These are phyloP conservation scores for Sporothrix humicola DNA, from an alignment of 2,329 filamentous ascomycete species.

Conservation along the genomic window DNA sequence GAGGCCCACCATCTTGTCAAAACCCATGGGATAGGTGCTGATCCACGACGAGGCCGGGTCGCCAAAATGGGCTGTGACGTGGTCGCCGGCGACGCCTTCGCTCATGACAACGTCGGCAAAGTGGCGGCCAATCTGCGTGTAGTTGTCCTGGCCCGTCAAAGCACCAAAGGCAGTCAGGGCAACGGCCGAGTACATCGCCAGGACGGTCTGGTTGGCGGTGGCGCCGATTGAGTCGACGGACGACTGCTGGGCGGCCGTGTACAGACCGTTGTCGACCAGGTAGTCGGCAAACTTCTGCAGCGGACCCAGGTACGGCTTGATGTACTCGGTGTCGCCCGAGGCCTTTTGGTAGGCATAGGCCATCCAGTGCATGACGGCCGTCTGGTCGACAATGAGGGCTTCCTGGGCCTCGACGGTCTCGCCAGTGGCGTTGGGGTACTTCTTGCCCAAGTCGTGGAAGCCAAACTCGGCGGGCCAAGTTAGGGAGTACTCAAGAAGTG, in stretches of 20 bases:
- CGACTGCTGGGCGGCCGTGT: constrained; percentile 29
- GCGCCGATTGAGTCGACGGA: constrained; percentile 29
- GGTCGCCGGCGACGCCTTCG: constrained; percentile 18
- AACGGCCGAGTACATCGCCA: constrained; percentile 32
- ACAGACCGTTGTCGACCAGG: constrained; percentile 27
- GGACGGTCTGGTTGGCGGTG: constrained; percentile 32
- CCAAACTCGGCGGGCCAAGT: constrained; percentile 27
- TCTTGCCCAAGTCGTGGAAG: constrained; percentile 32
- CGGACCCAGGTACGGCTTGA: constrained; percentile 24
- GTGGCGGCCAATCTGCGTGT: constrained; percentile 22
- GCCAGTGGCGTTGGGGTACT: constrained; percentile 31
- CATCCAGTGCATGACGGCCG: constrained; percentile 32
- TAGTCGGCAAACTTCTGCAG: constrained; percentile 30
- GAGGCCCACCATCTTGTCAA: constrained; percentile 44
- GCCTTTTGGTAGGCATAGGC: constrained; percentile 30
- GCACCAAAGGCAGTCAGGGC: constrained; percentile 29
- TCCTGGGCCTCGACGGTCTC: constrained; percentile 31
- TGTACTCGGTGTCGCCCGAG: constrained; percentile 27
- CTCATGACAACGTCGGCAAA: constrained; percentile 27
- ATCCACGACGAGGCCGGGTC: constrained; percentile 28
- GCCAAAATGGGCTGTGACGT: constrained; percentile 30
- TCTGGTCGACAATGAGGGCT: constrained; percentile 32
- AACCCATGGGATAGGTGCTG: constrained; percentile 38
- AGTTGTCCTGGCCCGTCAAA: constrained; percentile 19
- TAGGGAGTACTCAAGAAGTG: constrained; percentile 21